These are phyloP conservation scores for Penicillium sp. DNA, from an alignment of 2,329 filamentous ascomycete genomes.

Conservation along the genomic window DNA sequence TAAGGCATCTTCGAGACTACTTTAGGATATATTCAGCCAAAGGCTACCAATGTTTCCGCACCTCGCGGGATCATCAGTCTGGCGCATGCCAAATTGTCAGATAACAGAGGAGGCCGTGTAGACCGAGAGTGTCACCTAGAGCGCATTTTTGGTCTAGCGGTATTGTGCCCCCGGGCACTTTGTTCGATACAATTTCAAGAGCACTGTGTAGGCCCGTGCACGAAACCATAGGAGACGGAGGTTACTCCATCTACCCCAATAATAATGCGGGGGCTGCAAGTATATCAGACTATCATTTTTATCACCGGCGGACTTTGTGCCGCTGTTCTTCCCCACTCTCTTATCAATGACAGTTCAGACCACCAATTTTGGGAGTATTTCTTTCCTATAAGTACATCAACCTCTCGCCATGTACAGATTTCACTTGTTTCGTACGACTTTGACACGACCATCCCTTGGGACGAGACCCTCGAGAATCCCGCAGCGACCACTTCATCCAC, in stretches of 20 bases:
- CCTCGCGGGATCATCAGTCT: no score
- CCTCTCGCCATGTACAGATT: slow-evolving; percentile 4
- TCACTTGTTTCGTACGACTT: slow-evolving; percentile 1
- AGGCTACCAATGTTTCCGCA: no score
- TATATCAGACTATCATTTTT: background rate
- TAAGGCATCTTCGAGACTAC: background rate
- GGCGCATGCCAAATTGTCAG: background rate
- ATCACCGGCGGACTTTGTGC: slow-evolving; percentile 18
- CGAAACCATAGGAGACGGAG: background rate
- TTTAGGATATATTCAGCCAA: background rate
- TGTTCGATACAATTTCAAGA: background rate
- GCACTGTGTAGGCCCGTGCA: background rate
- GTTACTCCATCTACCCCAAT: slow-evolving; percentile 6
- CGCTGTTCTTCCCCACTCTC: slow-evolving; percentile 22
- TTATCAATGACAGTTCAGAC: slow-evolving; percentile 17
- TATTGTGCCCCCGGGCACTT: no score
- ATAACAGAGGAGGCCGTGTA: no score
- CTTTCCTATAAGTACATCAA: slow-evolving; percentile 13
- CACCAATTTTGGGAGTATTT: background rate
- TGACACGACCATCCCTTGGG: slow-evolving; percentile 4
- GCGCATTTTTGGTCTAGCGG: no score
- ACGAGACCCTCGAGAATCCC: background rate
- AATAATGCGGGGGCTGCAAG: background rate
- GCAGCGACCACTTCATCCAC: background rate
- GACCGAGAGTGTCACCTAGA: no score